These are phyloP conservation scores for Athelia psychrophila DNA, from an alignment of 1,284 basidiomycete species.

Conservation along the genomic window DNA sequence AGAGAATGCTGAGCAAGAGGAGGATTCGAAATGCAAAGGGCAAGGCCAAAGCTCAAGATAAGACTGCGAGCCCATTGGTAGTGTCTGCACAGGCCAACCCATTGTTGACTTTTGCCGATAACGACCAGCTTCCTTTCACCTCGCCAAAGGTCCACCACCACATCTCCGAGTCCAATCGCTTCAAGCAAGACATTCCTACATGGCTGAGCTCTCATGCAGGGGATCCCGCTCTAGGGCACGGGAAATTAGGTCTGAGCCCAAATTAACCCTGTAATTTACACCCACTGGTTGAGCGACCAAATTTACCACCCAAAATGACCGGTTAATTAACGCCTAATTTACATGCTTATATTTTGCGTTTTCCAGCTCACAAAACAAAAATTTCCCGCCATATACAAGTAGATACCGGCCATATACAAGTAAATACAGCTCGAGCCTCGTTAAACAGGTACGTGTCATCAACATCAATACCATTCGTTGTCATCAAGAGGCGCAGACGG, in stretches of 20 bases:
- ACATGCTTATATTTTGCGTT: not conserved
- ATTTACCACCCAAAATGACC: no score
- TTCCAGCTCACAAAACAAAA: no score
- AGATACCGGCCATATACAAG: no score
- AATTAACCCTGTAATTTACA: no score
- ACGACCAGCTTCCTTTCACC: constrained; percentile 11
- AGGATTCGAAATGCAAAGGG: not conserved
- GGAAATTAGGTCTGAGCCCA: no score
- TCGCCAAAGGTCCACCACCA: constrained; percentile 12
- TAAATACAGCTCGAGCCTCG: no score
- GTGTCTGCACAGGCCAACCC: not conserved
- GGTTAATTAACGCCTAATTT: not conserved
- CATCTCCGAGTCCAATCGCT: constrained; percentile 6
- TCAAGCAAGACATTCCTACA: not conserved
- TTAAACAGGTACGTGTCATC: no score
- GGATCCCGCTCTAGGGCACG: not conserved
- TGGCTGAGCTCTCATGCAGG: not conserved
- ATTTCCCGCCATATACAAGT: no score
- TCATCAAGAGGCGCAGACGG: no score
- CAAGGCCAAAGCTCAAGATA: not conserved
- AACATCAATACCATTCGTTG: no score
- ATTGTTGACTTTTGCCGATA: constrained; percentile 5
- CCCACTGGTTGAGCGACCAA: no score
- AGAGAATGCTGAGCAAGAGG: not conserved
- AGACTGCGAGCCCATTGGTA: no score